phyloP scores from a whole-genome alignment of 1,284 basidiomycete species.

The Microbotryum lychnidis-dioicae region DNA sequence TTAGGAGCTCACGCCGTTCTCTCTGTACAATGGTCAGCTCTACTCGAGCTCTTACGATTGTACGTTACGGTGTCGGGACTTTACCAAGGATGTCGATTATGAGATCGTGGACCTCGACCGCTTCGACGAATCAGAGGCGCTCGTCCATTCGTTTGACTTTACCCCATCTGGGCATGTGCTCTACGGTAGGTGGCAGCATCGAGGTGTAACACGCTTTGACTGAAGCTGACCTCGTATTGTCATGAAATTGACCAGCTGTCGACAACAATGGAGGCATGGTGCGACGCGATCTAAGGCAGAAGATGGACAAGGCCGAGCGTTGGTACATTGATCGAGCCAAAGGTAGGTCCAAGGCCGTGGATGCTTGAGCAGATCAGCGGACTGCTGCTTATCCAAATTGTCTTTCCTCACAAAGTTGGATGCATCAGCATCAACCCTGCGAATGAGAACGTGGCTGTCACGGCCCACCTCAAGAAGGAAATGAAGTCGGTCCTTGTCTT shows the following conservation, averaged over 20 bases:
- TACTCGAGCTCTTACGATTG: conserved; percentile 45
- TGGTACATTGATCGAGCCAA: conserved; percentile 30
- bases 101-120: conserved; percentile 41
- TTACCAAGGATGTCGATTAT: conserved; percentile 40
- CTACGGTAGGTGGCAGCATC: conserved; percentile 26
- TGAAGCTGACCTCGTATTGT: no score
- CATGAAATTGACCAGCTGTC: conserved; percentile 20
- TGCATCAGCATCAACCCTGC: conserved; percentile 32
- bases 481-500: conserved; percentile 1
- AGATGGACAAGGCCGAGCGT: conserved; percentile 23
- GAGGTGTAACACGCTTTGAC: no score
- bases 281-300: conserved; percentile 42
- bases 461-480: conserved; percentile 31
- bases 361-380: no score
- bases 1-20: not conserved
- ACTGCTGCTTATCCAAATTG: not conserved
- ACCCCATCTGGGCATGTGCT: conserved; percentile 40
- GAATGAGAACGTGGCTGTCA: conserved; percentile 28
- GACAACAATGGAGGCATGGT: conserved; percentile 45
- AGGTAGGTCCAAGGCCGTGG: not conserved
- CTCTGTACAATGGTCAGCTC: conserved; percentile 33
- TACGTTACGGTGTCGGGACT: conserved; percentile 43
- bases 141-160: conserved; percentile 45
- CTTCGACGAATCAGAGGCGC: conserved; percentile 35
- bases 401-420: conserved; percentile 15